Base-by-base conservation (phyloP, 2,329 filamentous ascomycete species). In the Kalmusia sp. region DNA sequence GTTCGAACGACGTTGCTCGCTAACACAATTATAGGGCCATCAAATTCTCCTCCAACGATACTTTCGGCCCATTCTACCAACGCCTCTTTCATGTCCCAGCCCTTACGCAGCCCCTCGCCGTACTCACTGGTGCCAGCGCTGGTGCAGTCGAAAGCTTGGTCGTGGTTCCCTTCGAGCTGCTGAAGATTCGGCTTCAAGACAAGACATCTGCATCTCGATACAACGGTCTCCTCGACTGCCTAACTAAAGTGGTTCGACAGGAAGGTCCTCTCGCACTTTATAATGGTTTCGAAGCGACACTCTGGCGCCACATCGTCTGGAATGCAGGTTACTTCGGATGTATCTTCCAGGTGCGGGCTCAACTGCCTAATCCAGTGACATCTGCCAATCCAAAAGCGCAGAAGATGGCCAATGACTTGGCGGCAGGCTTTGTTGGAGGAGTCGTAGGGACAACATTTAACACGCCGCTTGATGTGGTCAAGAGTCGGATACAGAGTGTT, bases 271-370 rank as follows among this genome's bases (percentile, higher is more conserved):
- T 63, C 17, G 67, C 66, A 3, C 56, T 70, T 2, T 70, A 70
- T 39, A 69, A 70, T 31, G 67, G 67, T 25, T 69, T 70, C 33
- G 67, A 70, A 52, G 65, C 65, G 4, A 70, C 67, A 25, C 55
- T 70, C 2, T 70, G 67, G 67, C 47, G 67, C 15, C 67, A 70
- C 34, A 67, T 70, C 5, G 66, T 70, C 6, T 70, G 67, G 66
- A 70, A 70, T 30, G 66, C 67, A 2, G 67, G 66, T 4, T 70
- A 70, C 46, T 70, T 70, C 55, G 67, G 67, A 5, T 70, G 67
- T 34, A 69, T 70, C 19, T 70, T 69, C 45, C 66, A 68, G 17
- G 67, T 70, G 6, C 55, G 67, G 14, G 55, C 58, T 14, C 59
- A 63, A 47, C 25, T 70, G 12, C 63, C 67, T 17, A 33, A 52